Base-by-base conservation (phyloP, 176 grass and related monocot species). In the Cenchrus purpureus region DNA sequence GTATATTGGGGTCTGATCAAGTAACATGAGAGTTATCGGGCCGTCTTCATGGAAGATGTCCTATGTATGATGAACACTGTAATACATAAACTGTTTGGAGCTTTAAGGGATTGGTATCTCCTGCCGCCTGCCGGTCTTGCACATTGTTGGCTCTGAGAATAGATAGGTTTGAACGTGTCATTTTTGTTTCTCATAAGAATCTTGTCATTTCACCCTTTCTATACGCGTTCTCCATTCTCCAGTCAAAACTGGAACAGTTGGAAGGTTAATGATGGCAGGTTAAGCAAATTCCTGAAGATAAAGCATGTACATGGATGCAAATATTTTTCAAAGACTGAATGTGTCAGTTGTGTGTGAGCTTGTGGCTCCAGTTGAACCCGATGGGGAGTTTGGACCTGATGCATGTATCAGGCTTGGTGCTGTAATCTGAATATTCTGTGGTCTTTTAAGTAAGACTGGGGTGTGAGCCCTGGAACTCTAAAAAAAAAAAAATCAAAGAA, bases 41-140 rank as follows among this genome's bases (percentile, higher is more conserved):
- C 34, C 57, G 17, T 83, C 74, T 52, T 79, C 44, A 14, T 32
- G 65, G 20, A 57, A 43, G 59, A 45, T 67, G 73, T 51, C 44
- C 2, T 84, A 48, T 80, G 68, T 70, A 71, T 76, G 89, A 74
- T 67, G 69, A 63, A 69, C 85, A 79, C 7, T 83, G 48, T 82
- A 77, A 86, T 86, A 51, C 58, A 77, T 19, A 37, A 1, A 44
- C 63, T 48, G 65, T 82, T 73, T 65, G 12, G 32, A 83, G 43
- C 65, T 0, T 44, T 54, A 7, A 8, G 12, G 52, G 53, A 0
- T 29, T 65, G 12, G 4, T 40, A 56, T 61, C 5, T 45, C 7
- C 44, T 43, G n/a, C n/a, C n/a, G n/a, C n/a, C n/a, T n/a, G n/a
- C 64, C 31, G 57, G 16, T 60, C 15, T 54, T 54, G 73, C 15